A percentile compares a stretch with the other conserved stretches of the same genome.
Conservation (phyloP, 352 stramenopile species). For the Peronospora farinosa region DNA sequence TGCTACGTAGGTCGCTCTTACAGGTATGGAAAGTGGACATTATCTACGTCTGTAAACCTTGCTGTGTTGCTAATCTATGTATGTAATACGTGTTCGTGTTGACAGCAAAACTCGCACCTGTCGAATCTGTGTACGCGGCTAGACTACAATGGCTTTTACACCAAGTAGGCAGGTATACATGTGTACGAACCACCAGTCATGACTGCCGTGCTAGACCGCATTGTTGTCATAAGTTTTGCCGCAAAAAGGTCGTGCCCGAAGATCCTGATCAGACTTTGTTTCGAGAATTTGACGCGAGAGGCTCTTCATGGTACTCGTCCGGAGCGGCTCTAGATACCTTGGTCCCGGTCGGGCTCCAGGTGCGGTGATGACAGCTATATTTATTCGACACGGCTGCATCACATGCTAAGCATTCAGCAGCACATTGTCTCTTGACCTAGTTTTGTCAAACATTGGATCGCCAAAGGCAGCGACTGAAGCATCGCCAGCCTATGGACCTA, state of each 20-base stretch:
- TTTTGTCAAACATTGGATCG: constrained; percentile 42
- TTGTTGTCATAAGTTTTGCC: background rate
- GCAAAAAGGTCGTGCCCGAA: constrained; percentile 26
- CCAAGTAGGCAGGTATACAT: constrained; percentile 28
- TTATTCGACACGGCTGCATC: constrained; percentile 52
- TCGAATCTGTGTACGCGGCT: constrained; percentile 58
- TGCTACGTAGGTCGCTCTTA: constrained; percentile 71
- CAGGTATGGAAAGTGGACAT: constrained; percentile 41
- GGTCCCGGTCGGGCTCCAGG: constrained; percentile 12
- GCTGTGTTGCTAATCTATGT: constrained; percentile 1
- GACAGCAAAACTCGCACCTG: constrained; percentile 58
- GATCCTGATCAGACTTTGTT: constrained; percentile 29
- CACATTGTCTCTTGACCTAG: constrained; percentile 44
- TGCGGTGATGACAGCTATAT: constrained; percentile 54
- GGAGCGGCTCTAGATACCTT: background rate
- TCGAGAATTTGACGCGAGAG: constrained; percentile 4
- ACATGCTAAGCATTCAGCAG: constrained; percentile 76
- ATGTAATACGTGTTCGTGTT: constrained; percentile 1
- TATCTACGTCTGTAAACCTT: background rate
- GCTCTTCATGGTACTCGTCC: constrained; percentile 17
- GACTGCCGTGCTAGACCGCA: too few species aligned
- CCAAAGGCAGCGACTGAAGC: constrained; percentile 49
- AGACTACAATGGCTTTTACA: constrained; percentile 71
- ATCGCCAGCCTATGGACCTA: constrained; percentile 88
- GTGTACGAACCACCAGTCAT: background rate